A percentile compares a stretch with the other conserved stretches of the same genome.
These are phyloP conservation scores for Nitzschia inconspicua DNA, from an alignment of 108 stramenopile species.

Conservation along the genomic window DNA sequence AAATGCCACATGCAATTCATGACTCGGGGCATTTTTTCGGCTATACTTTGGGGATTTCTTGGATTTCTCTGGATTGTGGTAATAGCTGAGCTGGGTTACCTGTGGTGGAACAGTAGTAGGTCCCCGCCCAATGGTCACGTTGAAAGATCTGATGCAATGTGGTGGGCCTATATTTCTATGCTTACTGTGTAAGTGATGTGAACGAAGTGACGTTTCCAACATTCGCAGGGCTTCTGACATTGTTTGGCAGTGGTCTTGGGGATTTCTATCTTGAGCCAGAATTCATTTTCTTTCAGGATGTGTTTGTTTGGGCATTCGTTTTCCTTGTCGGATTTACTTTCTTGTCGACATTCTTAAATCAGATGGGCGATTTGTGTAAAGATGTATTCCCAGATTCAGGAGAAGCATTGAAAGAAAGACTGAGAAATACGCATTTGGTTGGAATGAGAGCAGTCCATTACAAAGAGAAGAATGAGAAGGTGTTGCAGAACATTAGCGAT, in stretches of 20 bases:
- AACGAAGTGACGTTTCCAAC: not conserved
- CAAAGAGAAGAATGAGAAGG: slow-evolving; percentile 6
- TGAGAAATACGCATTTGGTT: slow-evolving; percentile 3
- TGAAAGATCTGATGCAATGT: slow-evolving; percentile 33
- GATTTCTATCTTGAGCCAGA: slow-evolving; percentile 52
- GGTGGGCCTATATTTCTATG: slow-evolving; percentile 35
- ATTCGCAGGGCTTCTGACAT: not conserved
- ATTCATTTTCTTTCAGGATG: slow-evolving; percentile 34
- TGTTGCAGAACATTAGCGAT: not conserved
- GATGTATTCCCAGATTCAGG: not conserved
- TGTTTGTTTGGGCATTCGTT: slow-evolving; percentile 13
- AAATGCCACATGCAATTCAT: slow-evolving; percentile 4
- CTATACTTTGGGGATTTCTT: slow-evolving; percentile 38
- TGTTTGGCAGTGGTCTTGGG: slow-evolving; percentile 22
- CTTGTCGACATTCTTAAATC: slow-evolving; percentile 33
- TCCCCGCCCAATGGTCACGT: not conserved
- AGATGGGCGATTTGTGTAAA: slow-evolving; percentile 16
- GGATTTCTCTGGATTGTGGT: slow-evolving; percentile 25
- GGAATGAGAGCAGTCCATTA: not conserved
- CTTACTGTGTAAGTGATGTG: slow-evolving; percentile 5
- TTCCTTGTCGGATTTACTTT: slow-evolving; percentile 45
- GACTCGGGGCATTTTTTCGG: slow-evolving; percentile 7
- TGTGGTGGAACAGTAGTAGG: not conserved
- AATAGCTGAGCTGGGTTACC: slow-evolving; percentile 12
- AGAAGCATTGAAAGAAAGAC: not conserved